Evolutionary conservation across 345 rosid genomes (phyloP), one percentile per base, ranked within the genome.

Genomic region (Brassica carinata): DNA sequence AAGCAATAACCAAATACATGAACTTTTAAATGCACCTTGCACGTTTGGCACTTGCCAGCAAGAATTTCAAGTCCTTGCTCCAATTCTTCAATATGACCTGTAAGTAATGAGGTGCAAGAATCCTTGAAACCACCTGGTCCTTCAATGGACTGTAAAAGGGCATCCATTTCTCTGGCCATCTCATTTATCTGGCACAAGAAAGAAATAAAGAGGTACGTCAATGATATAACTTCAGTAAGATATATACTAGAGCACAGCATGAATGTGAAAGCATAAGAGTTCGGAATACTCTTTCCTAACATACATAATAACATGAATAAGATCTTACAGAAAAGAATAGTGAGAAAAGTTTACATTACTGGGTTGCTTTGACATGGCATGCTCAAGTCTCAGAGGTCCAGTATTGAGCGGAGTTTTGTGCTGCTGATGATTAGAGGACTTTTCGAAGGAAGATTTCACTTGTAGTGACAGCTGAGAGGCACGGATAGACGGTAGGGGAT

Each of bases 91-190:
- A 93, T 83, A 67, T 87, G 80, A 81, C 76, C 77, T 84, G 84
- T 88, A 82, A 85, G 90, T 27, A 77, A 84, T 76, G 86, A 81
- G 68, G 91, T 89, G 83, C 98, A 92, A 67, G 89, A 88, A 83
- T 96, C 99, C 85, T 78, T 86, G 79, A 88, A 88, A 79, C 99
- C 98, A 71, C 96, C 99, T 29, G 85, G 77, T 85, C 76, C 88
- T 87, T 90, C 91, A 77, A 93, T 89, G 73, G 85, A 89, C 76
- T 86, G 82, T 76, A 96, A 75, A 85, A 96, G 98, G 6, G 71
- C 48, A 83, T 93, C 97, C 88, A 93, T 76, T 82, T 96, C 94
- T 66, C 80, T 86, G 65, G 84, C 86, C 97, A 90, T 89, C 84
- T 89, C 98, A 85, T 88, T 89, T 77, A 96, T 83, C 99, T 95